A percentile compares a stretch with the other conserved stretches of the same genome.
Evolutionary conservation across 371 early-diverging fungal genomes (phyloP).

Genomic region (Nematocida ironsii): DNA sequence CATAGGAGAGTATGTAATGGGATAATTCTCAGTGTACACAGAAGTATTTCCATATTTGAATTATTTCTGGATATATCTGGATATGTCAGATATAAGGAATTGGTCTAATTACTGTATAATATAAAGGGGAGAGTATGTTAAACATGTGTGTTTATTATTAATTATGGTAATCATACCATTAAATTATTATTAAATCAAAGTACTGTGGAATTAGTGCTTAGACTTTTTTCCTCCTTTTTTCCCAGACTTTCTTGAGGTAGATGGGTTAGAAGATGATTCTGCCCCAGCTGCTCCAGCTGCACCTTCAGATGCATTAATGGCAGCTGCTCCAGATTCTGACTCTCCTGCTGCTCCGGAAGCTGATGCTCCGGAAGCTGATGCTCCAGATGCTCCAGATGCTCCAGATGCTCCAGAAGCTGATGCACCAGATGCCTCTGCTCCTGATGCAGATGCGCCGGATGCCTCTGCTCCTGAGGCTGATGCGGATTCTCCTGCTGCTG

Average conservation of each 20-base stretch:
- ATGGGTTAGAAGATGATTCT: neutral
- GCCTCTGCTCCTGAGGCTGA: neutral
- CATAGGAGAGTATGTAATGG: too few species aligned
- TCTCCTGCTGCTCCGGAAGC: neutral
- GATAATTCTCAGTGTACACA: too few species aligned
- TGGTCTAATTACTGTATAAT: too few species aligned
- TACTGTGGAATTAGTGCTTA: neutral
- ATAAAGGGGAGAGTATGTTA: neutral
- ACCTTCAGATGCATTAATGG: neutral
- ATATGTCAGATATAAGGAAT: too few species aligned
- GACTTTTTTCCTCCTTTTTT: neutral
- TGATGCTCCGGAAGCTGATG: neutral
- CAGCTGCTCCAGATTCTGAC: neutral
- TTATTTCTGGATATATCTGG: too few species aligned
- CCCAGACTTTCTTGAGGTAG: neutral
- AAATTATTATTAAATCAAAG: neutral
- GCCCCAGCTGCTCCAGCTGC: neutral
- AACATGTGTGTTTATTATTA: neutral
- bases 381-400: neutral
- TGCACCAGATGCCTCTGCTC: neutral
- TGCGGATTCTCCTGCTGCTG: neutral
- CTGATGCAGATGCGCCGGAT: neutral
- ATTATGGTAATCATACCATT: neutral
- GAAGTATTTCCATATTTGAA: too few species aligned
- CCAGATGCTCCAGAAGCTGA: neutral